Evolutionary conservation across 1,284 basidiomycete genomes (phyloP).

Genomic region (Irpex sp.): DNA sequence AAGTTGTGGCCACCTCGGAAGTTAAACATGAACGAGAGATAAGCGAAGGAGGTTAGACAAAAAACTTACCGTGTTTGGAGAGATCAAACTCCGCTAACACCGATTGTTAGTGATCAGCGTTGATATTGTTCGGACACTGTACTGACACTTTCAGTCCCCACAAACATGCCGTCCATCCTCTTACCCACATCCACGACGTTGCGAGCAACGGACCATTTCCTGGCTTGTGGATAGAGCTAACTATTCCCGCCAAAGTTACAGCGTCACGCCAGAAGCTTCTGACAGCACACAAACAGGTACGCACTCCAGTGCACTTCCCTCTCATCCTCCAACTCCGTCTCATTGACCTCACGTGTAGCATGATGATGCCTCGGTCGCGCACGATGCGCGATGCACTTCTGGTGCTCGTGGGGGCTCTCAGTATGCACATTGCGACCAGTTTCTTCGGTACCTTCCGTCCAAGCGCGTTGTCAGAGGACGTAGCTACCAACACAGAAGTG

Average conservation of each 20-base stretch:
- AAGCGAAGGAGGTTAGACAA: too few species aligned
- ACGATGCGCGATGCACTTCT: constrained; percentile 45
- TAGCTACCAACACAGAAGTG: constrained; percentile 34
- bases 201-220: too few species aligned
- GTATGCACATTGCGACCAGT: constrained; percentile 47
- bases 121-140: too few species aligned
- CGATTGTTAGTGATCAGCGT: neutral
- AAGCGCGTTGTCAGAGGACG: constrained; percentile 29
- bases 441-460: constrained; percentile 29
- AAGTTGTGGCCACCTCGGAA: too few species aligned
- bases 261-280: too few species aligned
- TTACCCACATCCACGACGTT: neutral
- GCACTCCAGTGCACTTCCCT: too few species aligned
- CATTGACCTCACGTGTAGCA: neutral
- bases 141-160: neutral
- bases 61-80: too few species aligned
- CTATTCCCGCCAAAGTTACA: too few species aligned
- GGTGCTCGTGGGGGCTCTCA: constrained; percentile 44
- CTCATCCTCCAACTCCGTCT: neutral
- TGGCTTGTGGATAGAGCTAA: too few species aligned
- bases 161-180: neutral
- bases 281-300: too few species aligned
- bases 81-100: neutral
- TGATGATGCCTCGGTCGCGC: constrained; percentile 18
- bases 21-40: too few species aligned